These are phyloP conservation scores for Zopfia rhizophila DNA, from an alignment of 2,329 filamentous ascomycete genomes.

Conservation along the genomic window DNA sequence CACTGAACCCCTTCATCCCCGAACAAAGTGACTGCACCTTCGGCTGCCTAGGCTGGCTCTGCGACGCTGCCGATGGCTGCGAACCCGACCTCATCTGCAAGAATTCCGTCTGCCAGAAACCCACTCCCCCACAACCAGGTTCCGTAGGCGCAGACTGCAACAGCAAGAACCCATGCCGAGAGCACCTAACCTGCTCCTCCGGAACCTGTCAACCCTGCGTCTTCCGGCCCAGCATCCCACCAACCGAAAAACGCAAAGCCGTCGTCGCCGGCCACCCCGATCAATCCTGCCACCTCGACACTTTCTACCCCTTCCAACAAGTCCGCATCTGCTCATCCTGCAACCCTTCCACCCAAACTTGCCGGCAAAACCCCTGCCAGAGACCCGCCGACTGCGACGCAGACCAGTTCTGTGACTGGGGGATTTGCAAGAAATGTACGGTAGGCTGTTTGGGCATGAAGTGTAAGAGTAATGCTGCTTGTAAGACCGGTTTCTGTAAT, in stretches of 20 bases:
- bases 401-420: slow-evolving; percentile 41
- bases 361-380: slow-evolving; percentile 35
- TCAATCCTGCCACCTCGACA: slow-evolving; percentile 11
- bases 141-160: slow-evolving; percentile 37
- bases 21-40: slow-evolving; percentile 40
- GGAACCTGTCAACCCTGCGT: slow-evolving; percentile 35
- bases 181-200: slow-evolving; percentile 34
- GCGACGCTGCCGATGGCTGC: slow-evolving; percentile 41
- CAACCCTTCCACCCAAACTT: slow-evolving; percentile 6
- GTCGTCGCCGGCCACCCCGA: not conserved
- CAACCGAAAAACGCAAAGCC: too few relatives aligned
- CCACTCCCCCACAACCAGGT: slow-evolving; percentile 34
- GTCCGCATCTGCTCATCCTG: slow-evolving; percentile 8
- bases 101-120: slow-evolving; percentile 41
- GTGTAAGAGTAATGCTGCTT: slow-evolving; percentile 40
- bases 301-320: slow-evolving; percentile 1
- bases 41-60: slow-evolving; percentile 45
- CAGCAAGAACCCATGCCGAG: slow-evolving; percentile 39
- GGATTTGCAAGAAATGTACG: slow-evolving; percentile 35
- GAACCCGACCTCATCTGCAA: slow-evolving; percentile 40
- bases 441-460: slow-evolving; percentile 33
- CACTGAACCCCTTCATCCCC: slow-evolving; percentile 44
- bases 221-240: slow-evolving; percentile 27
- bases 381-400: slow-evolving; percentile 37
- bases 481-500: slow-evolving; percentile 48